Conservation (phyloP, 1,139 yeast genomes). For the Protomyces pachydermus region DNA sequence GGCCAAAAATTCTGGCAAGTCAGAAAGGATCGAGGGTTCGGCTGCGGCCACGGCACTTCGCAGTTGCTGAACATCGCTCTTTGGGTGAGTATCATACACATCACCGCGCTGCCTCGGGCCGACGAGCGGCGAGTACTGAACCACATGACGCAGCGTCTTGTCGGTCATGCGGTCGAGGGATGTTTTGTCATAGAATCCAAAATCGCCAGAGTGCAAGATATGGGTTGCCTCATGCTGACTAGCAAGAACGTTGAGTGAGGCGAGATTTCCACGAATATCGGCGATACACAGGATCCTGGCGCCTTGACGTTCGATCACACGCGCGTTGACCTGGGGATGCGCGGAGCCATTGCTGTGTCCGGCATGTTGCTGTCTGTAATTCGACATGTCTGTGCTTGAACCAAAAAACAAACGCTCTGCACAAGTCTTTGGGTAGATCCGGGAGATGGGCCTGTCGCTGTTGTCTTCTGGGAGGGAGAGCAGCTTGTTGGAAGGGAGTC, state of each 20-base stretch:
- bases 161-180: slow-evolving; percentile 51
- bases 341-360: slow-evolving; percentile 1
- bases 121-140: slow-evolving; percentile 58
- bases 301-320: slow-evolving; percentile 13
- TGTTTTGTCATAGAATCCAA: slow-evolving; percentile 65
- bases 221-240: slow-evolving; percentile 46
- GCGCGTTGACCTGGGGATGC: neutral
- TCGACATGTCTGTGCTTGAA: neutral
- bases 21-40: slow-evolving; percentile 43
- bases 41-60: slow-evolving; percentile 39
- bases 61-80: slow-evolving; percentile 40
- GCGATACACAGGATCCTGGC: slow-evolving; percentile 50
- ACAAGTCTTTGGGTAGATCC: too few relatives aligned
- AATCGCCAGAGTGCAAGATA: slow-evolving; percentile 70
- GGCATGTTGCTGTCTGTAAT: neutral
- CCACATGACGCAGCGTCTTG: slow-evolving; percentile 52
- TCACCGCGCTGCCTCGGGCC: slow-evolving; percentile 10
- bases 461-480: too few relatives aligned
- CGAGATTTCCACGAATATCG: slow-evolving; percentile 41
- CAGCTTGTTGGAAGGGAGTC: too few relatives aligned
- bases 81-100: slow-evolving; percentile 35
- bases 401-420: too few relatives aligned
- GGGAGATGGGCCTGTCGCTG: too few relatives aligned
- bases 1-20: slow-evolving; percentile 49
- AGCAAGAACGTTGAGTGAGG: slow-evolving; percentile 49